Conservation (phyloP, 805 yeast species). For the Geotrichum ghanense region DNA sequence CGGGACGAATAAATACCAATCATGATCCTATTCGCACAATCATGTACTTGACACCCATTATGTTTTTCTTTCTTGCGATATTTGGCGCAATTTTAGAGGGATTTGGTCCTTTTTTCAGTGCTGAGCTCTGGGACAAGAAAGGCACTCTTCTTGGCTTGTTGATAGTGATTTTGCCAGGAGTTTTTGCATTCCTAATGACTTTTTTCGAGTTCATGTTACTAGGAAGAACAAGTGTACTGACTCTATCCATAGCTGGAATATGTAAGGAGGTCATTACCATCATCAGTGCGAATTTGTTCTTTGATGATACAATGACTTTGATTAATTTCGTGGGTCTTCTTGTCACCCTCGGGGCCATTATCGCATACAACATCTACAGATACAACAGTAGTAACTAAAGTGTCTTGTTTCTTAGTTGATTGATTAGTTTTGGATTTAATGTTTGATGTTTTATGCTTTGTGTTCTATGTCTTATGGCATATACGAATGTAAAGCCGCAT, state of each 20-base stretch:
- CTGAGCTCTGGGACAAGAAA: constrained; percentile 54
- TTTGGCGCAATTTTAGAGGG: constrained; percentile 68
- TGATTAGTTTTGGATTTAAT: too few relatives aligned
- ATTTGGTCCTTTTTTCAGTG: constrained; percentile 35
- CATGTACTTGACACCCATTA: constrained; percentile 72
- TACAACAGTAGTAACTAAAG: constrained; percentile 38
- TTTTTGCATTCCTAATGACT: constrained; percentile 83
- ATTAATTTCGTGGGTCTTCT: constrained; percentile 64
- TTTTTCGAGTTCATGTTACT: constrained; percentile 68
- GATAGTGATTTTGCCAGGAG: constrained; percentile 67
- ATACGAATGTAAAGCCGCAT: too few relatives aligned
- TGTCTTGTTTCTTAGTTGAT: too few relatives aligned
- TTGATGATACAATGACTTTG: constrained; percentile 58
- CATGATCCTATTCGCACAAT: constrained; percentile 72
- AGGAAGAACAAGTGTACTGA: constrained; percentile 70
- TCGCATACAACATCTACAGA: constrained; percentile 56
- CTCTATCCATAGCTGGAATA: constrained; percentile 83
- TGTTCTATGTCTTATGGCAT: too few relatives aligned
- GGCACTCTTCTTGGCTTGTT: constrained; percentile 46
- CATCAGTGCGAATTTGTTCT: constrained; percentile 50
- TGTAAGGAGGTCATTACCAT: constrained; percentile 88
- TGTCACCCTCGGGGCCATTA: constrained; percentile 66
- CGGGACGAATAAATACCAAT: constrained; percentile 6
- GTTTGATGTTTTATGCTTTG: too few relatives aligned
- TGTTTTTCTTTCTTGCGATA: constrained; percentile 51